Evolutionary conservation across 805 yeast genomes (phyloP).

Genomic region (Wickerhamomyces strasburgensis): DNA sequence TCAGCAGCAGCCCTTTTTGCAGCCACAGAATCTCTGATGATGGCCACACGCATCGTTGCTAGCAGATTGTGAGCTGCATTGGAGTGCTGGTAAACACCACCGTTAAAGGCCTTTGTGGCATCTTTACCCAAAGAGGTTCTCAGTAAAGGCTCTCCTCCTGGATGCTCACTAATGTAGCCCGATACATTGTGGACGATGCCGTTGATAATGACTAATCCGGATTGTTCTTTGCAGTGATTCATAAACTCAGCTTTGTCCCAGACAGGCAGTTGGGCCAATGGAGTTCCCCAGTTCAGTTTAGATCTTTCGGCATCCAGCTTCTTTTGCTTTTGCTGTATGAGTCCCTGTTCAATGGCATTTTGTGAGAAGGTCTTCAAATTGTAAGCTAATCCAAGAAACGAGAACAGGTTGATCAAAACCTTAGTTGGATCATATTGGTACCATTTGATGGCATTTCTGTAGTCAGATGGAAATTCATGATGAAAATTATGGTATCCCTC

Average conservation of each 20-base stretch:
- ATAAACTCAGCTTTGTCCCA: conserved; percentile 65
- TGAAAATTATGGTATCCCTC: conserved; percentile 90
- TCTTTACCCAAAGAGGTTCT: conserved; percentile 74
- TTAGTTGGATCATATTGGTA: conserved; percentile 86
- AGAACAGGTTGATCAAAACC: conserved; percentile 49
- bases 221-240: conserved; percentile 34
- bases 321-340: conserved; percentile 80
- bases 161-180: conserved; percentile 66
- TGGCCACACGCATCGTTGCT: conserved; percentile 80
- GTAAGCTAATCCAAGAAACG: conserved; percentile 60
- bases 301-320: conserved; percentile 60
- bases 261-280: conserved; percentile 60
- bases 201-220: conserved; percentile 63
- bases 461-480: conserved; percentile 86
- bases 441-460: conserved; percentile 84
- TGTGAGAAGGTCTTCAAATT: conserved; percentile 73
- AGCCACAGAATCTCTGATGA: conserved; percentile 60
- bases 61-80: conserved; percentile 82
- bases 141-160: conserved; percentile 76
- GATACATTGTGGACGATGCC: conserved; percentile 80
- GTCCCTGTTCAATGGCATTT: conserved; percentile 78
- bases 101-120: conserved; percentile 79
- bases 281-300: conserved; percentile 71
- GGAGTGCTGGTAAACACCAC: conserved; percentile 81
- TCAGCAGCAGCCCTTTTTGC: conserved; percentile 15